These are phyloP conservation scores for Cercospora beticola DNA, from an alignment of 2,329 filamentous ascomycete species.

Conservation along the genomic window DNA sequence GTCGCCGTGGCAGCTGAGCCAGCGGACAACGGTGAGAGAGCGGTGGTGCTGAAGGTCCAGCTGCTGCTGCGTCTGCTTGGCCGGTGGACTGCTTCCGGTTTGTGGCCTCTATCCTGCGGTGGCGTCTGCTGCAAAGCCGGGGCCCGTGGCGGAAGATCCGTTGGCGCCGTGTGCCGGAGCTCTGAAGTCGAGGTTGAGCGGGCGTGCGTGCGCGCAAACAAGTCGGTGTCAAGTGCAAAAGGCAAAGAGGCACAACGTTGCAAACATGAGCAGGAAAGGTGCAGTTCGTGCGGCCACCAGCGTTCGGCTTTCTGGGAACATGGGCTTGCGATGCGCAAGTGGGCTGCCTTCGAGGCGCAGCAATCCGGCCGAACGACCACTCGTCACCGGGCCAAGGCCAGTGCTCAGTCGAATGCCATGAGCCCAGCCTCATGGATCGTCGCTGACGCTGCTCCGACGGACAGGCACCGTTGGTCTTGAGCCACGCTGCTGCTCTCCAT, in stretches of 20 bases:
- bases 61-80: not conserved
- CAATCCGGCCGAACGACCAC: constrained; percentile 1
- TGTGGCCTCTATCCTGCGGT: constrained; percentile 8
- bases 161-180: not conserved
- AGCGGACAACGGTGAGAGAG: not conserved
- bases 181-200: not conserved
- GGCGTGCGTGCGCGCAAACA: not conserved
- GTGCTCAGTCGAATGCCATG: not conserved
- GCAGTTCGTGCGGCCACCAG: constrained; percentile 6
- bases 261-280: constrained; percentile 6
- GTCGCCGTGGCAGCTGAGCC: not conserved
- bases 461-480: not conserved
- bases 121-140: constrained; percentile 15
- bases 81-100: not conserved
- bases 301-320: constrained; percentile 6
- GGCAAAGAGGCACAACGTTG: not conserved
- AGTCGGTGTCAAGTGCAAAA: not conserved
- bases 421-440: not conserved
- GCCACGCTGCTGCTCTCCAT: not conserved
- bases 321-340: constrained; percentile 1
- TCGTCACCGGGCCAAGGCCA: not conserved
- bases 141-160: constrained; percentile 8
- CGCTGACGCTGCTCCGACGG: not conserved
- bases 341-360: constrained; percentile 1
- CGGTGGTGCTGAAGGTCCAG: not conserved